Evolutionary conservation across 1,139 yeast genomes (phyloP), one percentile per base, ranked within the genome.

Genomic region (Zygoascus meyerae): DNA sequence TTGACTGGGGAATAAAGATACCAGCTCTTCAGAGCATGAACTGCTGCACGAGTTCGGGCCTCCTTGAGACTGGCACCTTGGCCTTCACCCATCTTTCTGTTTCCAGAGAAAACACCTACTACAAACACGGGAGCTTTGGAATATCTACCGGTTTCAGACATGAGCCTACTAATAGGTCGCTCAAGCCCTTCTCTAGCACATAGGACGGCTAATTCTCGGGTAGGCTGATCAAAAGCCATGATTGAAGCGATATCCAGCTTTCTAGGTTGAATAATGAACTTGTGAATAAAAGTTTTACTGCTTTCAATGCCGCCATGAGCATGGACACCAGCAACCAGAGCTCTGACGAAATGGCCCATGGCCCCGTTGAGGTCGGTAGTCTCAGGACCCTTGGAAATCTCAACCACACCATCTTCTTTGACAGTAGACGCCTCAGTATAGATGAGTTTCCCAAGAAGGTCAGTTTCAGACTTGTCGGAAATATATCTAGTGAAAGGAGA

Each of bases 101-200:
- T 73, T 32, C 97, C 97, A 48, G 83, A 75, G 66, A 89, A 92
- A 1, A 87, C 95, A 46, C 97, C 97, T 32, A 92, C 95, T 14
- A 90, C 86, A 60, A 78, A 92, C 39, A 89, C 83, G 21, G 98
- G 95, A 48, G 86, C 80, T 50, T 79, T 78, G 3, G 96, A 80
- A 59, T 74, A 72, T 66, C 98, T 78, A 64, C 99, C 99, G 28
- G 95, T 84, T 68, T 92, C 99, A 29, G 95, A 92, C 51, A 92
- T 71, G 51, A 94, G 75, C 63, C 95, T 81, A 35, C 90, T 81
- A 5, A 85, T 74, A 18, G 97, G 97, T 30, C 78, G 76, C 47
- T 77, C 76, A 54, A 90, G 72, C n/a, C 79, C 78, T 61, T 90
- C 85, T 55, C 92, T 80, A 52, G 80, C 82, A 61, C 96, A 82